Percentiles rank a stretch among this genome's conserved stretches.
These are phyloP conservation scores for Excoecaria cochinchinensis DNA, from an alignment of 345 rosid genomes.

Conservation along the genomic window DNA sequence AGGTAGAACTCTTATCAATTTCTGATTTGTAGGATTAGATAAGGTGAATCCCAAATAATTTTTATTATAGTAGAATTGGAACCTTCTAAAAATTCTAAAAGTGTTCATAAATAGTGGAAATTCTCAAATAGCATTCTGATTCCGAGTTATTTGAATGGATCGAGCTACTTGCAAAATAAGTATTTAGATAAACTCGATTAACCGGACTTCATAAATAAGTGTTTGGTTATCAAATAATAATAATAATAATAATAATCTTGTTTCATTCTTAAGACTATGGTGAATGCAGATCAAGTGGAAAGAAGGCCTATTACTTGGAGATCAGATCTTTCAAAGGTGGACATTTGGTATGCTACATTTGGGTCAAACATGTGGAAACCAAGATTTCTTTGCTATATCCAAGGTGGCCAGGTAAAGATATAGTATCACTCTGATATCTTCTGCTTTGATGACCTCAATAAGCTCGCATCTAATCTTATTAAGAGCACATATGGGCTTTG, in stretches of 20 bases:
- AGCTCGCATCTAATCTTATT: background rate
- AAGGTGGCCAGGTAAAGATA: slow-evolving; percentile 73
- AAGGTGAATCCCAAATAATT: too few relatives aligned
- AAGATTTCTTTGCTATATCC: slow-evolving; percentile 78
- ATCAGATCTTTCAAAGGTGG: slow-evolving; percentile 58
- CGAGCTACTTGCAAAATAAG: too few relatives aligned
- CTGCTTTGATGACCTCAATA: background rate
- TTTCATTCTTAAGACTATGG: slow-evolving; percentile 4
- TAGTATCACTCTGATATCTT: background rate
- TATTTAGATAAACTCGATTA: too few relatives aligned
- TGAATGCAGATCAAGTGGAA: slow-evolving; percentile 31
- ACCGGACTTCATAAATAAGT: too few relatives aligned
- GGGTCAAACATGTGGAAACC: slow-evolving; percentile 87
- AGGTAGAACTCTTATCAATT: too few relatives aligned
- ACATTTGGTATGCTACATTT: slow-evolving; percentile 78
- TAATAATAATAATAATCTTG: background rate
- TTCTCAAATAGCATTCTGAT: too few relatives aligned
- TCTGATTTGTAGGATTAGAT: too few relatives aligned
- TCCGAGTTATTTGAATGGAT: too few relatives aligned
- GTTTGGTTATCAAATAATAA: too few relatives aligned
- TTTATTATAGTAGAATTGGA: too few relatives aligned
- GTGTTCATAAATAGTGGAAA: too few relatives aligned
- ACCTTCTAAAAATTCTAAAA: too few relatives aligned
- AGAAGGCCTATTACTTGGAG: slow-evolving; percentile 50
- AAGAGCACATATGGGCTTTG: background rate